Base-by-base conservation (phyloP, 148 eudicot genomes). In the Rhododendron henanense region DNA sequence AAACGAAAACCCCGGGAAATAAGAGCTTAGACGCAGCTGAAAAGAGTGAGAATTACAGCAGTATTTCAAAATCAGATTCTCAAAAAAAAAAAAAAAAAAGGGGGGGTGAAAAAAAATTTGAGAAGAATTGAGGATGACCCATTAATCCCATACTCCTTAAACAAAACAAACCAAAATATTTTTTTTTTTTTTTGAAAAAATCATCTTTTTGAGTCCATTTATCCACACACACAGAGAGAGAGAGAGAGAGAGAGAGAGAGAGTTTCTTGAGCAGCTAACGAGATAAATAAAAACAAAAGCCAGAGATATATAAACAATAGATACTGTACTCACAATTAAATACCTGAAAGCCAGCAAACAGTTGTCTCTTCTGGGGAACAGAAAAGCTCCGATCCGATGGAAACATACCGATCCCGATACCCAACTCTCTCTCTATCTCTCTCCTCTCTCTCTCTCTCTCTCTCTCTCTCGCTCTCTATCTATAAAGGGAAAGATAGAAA, bases 351-450 rank as follows among this genome's bases (percentile, higher is more conserved):
- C 82, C 88, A 84, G 91, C 85, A 86, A 65, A 75, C 69, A 87
- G 63, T 81, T 87, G 87, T 91, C 90, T 65, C 81, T 90, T 90
- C 76, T 91, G 86, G 91, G 90, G 90, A 90, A 86, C 91, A 88
- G 55, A 87, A 67, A 86, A 86, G 89, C 91, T 87, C 82, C 69
- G 86, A 88, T 90, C 88, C 81, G 59, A 83, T 23, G 50, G 75
- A 67, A 84, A 89, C 71, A 84, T 41, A 78, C 85, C 81, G 90
- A 90, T 90, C 92, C 92, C 91, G 55, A 90, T 57, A 89, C 84
- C 81, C 74, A 25, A 57, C 31, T 28, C 18, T 23, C 78, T 25
- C 63, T 55, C 86, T 76, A 6, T 37, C 48, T 33, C 76, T n/a
- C 51, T 57, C 84, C 7, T 48, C 48, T 83, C n/a, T 11, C 75